Base-by-base conservation (phyloP, 1,284 basidiomycete species). In the Tetrapyrgos nigripes region DNA sequence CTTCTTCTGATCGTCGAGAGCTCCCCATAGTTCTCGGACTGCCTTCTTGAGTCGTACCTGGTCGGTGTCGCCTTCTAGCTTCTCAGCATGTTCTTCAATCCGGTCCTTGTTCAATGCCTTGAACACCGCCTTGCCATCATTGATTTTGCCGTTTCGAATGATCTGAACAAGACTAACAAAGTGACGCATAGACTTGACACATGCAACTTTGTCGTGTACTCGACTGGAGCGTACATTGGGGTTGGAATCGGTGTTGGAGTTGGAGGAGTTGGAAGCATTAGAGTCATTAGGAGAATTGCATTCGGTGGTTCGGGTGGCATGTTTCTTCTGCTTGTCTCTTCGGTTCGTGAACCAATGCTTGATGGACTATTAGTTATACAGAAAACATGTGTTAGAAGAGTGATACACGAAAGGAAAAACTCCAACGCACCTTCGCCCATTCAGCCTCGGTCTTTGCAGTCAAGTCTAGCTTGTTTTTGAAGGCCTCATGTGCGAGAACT, bases 121-220 rank as follows among this genome's bases (percentile, higher is more conserved):
- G 31, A 51, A 51, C 8, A 51, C n/a, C 31, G 49, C 23, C 49
- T 51, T 33, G 26, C 49, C 49, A 19, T 51, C 31, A 33, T 33
- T 28, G 49, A 51, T 51, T 9, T 17, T 29, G 4, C 31, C 49
- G 19, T 10, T 23, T 49, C n/a, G 10, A 8, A 46, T 10, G n/a
- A 46, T 19, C 27, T 49, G 47, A 14, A n/a, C 21, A 26, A 49
- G 47, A 10, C 47, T 11, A 49, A 27, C 47, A 6, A 27, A 21
- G 21, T 49, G 19, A 28, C 47, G 47, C 47, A 49, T 24, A 49
- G 26, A 9, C 27, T 49, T 21, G 26, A 27, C 47, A 49, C 47
- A 28, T 17, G 13, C 23, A 9, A 49, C 26, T 28, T 10, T 13
- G 27, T 49, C 47, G n/a, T 49, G 47, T 8, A 33, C 31, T 8